Evolutionary conservation across 2,329 filamentous ascomycete genomes (phyloP).

Genomic region (Fusarium lyarnte): DNA sequence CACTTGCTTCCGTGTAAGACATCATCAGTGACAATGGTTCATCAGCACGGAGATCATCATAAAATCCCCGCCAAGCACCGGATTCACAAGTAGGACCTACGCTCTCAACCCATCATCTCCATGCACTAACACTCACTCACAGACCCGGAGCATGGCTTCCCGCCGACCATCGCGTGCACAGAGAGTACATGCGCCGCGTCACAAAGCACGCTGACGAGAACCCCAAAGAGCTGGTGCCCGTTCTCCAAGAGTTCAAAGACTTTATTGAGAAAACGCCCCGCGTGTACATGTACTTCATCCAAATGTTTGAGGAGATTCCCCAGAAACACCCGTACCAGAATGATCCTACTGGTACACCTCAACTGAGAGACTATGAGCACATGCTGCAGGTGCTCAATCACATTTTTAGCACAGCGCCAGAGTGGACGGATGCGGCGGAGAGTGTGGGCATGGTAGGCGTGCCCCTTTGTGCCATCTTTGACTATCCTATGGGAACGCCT

Average conservation of each 20-base stretch:
- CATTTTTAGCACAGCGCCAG: conserved; percentile 59
- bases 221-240: conserved; percentile 63
- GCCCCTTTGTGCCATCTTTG: conserved; percentile 63
- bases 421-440: conserved; percentile 63
- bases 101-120: neutral
- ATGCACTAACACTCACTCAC: neutral
- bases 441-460: conserved; percentile 63
- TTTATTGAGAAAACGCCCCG: conserved; percentile 72
- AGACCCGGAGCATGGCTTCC: conserved; percentile 71
- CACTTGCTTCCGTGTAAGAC: neutral
- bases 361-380: conserved; percentile 73
- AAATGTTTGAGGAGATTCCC: conserved; percentile 76
- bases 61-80: conserved; percentile 60
- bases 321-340: conserved; percentile 65
- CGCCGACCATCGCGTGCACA: conserved; percentile 68
- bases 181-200: conserved; percentile 68
- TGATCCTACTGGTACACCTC: conserved; percentile 69
- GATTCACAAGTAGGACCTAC: conserved; percentile 54
- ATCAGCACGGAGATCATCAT: conserved; percentile 61
- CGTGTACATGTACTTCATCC: conserved; percentile 71
- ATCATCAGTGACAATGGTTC: conserved; percentile 53
- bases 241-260: conserved; percentile 70
- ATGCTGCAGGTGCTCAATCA: conserved; percentile 75
- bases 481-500: conserved; percentile 66
- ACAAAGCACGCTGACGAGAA: conserved; percentile 65